phyloP scores from a whole-genome alignment of 2,329 filamentous ascomycete species.

The Colletotrichum kahawae region DNA sequence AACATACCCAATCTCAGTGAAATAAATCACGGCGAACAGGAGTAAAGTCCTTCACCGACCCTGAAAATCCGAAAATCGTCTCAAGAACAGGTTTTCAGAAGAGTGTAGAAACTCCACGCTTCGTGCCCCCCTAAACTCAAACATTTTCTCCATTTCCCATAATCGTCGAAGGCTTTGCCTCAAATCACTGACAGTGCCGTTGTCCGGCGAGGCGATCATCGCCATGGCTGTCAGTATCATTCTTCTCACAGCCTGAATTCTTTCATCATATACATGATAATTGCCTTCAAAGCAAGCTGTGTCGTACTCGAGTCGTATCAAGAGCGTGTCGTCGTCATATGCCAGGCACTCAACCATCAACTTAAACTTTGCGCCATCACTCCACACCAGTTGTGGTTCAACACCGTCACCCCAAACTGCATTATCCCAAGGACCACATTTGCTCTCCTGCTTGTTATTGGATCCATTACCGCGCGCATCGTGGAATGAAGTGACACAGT shows the following conservation, averaged over 20 bases:
- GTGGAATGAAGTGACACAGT: conserved; percentile 29
- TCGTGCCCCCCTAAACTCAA: neutral
- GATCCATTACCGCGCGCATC: neutral
- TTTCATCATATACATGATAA: neutral
- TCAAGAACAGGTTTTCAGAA: neutral
- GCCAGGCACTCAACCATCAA: conserved; percentile 24
- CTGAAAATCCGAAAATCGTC: neutral
- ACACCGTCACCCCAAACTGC: neutral
- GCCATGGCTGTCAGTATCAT: neutral
- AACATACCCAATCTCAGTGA: neutral
- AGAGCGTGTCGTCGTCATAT: neutral
- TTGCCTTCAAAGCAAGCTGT: neutral
- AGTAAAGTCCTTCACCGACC: neutral
- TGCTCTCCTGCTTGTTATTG: neutral
- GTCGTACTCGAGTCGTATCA: conserved; percentile 20
- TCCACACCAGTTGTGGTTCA: conserved; percentile 4
- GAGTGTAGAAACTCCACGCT: neutral
- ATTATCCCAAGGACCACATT: neutral
- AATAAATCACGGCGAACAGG: neutral
- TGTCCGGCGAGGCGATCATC: neutral
- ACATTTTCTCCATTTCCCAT: neutral
- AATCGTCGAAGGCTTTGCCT: neutral
- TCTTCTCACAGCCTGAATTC: neutral
- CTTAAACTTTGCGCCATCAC: conserved; percentile 23
- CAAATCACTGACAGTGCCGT: neutral